phyloP scores from a whole-genome alignment of 306 rosid species.

The Luffa aegyptiaca region DNA sequence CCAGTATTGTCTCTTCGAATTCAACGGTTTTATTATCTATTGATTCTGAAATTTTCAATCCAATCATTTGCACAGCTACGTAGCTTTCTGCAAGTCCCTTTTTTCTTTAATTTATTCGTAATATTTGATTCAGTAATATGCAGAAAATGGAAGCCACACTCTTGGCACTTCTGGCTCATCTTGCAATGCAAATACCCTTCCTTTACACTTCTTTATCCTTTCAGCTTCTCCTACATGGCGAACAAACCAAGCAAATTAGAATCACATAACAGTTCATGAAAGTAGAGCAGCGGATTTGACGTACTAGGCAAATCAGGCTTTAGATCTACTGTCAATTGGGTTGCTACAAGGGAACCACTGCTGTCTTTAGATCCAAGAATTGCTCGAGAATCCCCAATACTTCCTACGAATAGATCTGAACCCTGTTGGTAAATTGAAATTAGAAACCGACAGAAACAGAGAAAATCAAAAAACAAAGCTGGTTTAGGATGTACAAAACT shows the following conservation, averaged over 20 bases:
- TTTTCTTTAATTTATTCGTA: too few relatives aligned
- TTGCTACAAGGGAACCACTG: slow-evolving; percentile 59
- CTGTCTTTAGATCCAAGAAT: slow-evolving; percentile 79
- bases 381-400: slow-evolving; percentile 92
- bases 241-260: not conserved
- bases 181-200: slow-evolving; percentile 88
- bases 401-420: slow-evolving; percentile 65
- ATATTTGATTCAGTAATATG: not conserved
- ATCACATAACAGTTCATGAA: not conserved
- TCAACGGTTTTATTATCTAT: not conserved
- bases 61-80: not conserved
- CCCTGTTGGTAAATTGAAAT: slow-evolving; percentile 44
- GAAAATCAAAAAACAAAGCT: slow-evolving; percentile 1
- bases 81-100: not conserved
- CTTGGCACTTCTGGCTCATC: slow-evolving; percentile 95
- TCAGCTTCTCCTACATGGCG: slow-evolving; percentile 63
- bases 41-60: not conserved
- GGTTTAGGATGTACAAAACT: not conserved
- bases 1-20: not conserved
- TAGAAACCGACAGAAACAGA: slow-evolving; percentile 8
- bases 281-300: slow-evolving; percentile 15
- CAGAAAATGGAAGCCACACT: slow-evolving; percentile 69
- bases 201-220: slow-evolving; percentile 78
- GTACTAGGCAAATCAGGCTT: slow-evolving; percentile 93
- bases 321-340: slow-evolving; percentile 83